Evolutionary conservation across 2,329 filamentous ascomycete species (phyloP).

Genomic region (Trichoderma brevicompactum): DNA sequence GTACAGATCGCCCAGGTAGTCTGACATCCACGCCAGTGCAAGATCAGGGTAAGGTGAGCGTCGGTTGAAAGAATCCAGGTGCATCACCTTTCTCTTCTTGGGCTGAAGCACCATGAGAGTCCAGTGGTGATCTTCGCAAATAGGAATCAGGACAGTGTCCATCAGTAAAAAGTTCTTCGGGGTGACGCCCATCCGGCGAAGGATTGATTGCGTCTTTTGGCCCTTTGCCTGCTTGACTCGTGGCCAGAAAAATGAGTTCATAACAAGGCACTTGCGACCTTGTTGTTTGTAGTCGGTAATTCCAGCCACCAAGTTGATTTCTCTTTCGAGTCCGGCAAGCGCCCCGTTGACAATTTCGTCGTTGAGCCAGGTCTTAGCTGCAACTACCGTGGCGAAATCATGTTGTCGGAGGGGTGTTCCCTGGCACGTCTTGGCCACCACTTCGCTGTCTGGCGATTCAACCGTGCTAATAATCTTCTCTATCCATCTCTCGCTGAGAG

Average conservation of each 20-base stretch:
- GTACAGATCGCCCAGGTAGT: conserved; percentile 47
- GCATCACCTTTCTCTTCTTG: conserved; percentile 62
- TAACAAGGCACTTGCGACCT: conserved; percentile 63
- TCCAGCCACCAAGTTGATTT: conserved; percentile 61
- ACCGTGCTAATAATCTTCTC: not conserved
- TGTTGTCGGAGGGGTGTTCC: conserved; percentile 55
- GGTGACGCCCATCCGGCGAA: conserved; percentile 60
- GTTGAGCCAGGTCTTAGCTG: conserved; percentile 68
- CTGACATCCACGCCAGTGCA: conserved; percentile 59
- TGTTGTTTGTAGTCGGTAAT: conserved; percentile 51
- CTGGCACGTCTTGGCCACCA: conserved; percentile 53
- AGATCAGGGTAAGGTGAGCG: conserved; percentile 31
- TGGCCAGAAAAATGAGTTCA: conserved; percentile 70
- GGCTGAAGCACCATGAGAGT: conserved; percentile 71
- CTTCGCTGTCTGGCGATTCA: conserved; percentile 19
- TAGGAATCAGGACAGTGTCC: conserved; percentile 71
- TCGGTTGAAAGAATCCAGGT: conserved; percentile 67
- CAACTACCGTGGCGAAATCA: conserved; percentile 68
- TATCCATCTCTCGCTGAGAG: conserved; percentile 39
- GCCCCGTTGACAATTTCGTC: conserved; percentile 75
- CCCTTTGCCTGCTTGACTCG: conserved; percentile 55
- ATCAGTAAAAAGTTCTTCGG: conserved; percentile 67
- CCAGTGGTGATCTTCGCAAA: conserved; percentile 71
- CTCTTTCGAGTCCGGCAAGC: conserved; percentile 63
- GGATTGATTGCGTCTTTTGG: conserved; percentile 55